Percentiles rank a stretch among this genome's conserved stretches.
Evolutionary conservation across 306 rosid species (phyloP).

Genomic region (Cyamopsis tetragonoloba): DNA sequence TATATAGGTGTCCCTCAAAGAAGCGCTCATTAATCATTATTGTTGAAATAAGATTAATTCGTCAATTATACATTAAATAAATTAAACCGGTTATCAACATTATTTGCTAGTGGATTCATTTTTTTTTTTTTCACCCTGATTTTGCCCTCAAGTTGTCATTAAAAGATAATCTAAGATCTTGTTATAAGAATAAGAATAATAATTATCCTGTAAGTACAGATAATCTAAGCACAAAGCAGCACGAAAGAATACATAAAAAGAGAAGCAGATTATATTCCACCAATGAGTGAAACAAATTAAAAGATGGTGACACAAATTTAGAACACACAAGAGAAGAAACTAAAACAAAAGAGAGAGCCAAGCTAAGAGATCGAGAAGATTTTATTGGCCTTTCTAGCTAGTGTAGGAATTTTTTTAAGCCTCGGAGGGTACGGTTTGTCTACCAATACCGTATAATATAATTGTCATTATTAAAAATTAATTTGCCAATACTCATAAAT

Average conservation of each 20-base stretch:
- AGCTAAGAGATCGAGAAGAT: slow-evolving; percentile 3
- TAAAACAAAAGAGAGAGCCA: slow-evolving; percentile 17
- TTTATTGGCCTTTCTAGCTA: slow-evolving; percentile 15
- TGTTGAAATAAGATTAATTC: neutral
- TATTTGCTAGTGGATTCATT: slow-evolving; percentile 31
- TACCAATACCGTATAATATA: slow-evolving; percentile 43
- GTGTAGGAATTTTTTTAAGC: slow-evolving; percentile 40
- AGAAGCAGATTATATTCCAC: slow-evolving; percentile 43
- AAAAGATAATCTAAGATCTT: no score
- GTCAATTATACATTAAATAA: slow-evolving; percentile 8
- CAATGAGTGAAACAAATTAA: slow-evolving; percentile 46
- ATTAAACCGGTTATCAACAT: slow-evolving; percentile 4
- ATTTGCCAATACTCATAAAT: slow-evolving; percentile 24
- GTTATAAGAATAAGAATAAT: slow-evolving; percentile 29
- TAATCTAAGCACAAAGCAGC: slow-evolving; percentile 30
- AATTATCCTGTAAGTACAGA: slow-evolving; percentile 31
- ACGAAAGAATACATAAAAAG: slow-evolving; percentile 4
- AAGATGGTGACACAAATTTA: slow-evolving; percentile 42
- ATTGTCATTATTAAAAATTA: slow-evolving; percentile 37
- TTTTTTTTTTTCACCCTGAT: no score
- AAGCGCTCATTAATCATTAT: no score
- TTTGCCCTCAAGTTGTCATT: no score
- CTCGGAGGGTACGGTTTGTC: slow-evolving; percentile 52
- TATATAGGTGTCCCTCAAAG: no score
- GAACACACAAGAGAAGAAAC: slow-evolving; percentile 22